Evolutionary conservation across 768 basidiomycete genomes (phyloP).

Genomic region (Lactarius akahatsu): DNA sequence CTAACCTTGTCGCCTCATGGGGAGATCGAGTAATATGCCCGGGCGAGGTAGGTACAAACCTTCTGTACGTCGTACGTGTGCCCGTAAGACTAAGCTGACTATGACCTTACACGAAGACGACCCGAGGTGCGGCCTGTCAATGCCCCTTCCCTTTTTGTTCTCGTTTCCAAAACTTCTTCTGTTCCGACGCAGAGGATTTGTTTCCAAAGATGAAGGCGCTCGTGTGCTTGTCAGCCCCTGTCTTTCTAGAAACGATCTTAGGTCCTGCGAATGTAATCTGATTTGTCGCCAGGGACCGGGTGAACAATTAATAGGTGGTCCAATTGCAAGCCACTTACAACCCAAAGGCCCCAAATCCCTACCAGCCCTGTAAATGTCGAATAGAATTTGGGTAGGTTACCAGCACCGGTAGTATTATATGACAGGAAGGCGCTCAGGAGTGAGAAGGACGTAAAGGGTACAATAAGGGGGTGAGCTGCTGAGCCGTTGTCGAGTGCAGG

Average conservation of each 20-base stretch:
- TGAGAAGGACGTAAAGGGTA: conserved; percentile 55
- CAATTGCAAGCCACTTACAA: conserved; percentile 45
- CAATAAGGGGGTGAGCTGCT: conserved; percentile 60
- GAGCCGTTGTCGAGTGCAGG: conserved; percentile 31
- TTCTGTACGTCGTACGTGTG: conserved; percentile 4
- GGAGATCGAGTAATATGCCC: conserved; percentile 5
- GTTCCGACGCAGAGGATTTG: conserved; percentile 42
- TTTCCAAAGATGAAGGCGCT: conserved; percentile 80
- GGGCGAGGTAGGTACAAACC: background rate
- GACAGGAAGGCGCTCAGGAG: conserved; percentile 59
- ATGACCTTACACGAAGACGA: conserved; percentile 9
- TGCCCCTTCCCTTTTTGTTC: conserved; percentile 22
- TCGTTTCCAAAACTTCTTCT: conserved; percentile 39
- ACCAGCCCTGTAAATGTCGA: conserved; percentile 51
- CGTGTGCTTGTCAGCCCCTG: conserved; percentile 80
- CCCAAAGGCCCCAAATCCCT: conserved; percentile 70
- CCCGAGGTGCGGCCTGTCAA: background rate
- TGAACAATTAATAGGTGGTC: background rate
- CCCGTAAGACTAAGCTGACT: conserved; percentile 3
- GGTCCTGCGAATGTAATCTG: conserved; percentile 65
- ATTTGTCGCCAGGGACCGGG: conserved; percentile 4
- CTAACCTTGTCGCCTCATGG: background rate
- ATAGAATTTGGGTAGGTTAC: conserved; percentile 53
- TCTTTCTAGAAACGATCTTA: conserved; percentile 59
- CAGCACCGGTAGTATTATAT: conserved; percentile 60